A percentile compares a stretch with the other conserved stretches of the same genome.
Conservation (phyloP, 2,329 filamentous ascomycete species). For the Xylariaceae sp. region DNA sequence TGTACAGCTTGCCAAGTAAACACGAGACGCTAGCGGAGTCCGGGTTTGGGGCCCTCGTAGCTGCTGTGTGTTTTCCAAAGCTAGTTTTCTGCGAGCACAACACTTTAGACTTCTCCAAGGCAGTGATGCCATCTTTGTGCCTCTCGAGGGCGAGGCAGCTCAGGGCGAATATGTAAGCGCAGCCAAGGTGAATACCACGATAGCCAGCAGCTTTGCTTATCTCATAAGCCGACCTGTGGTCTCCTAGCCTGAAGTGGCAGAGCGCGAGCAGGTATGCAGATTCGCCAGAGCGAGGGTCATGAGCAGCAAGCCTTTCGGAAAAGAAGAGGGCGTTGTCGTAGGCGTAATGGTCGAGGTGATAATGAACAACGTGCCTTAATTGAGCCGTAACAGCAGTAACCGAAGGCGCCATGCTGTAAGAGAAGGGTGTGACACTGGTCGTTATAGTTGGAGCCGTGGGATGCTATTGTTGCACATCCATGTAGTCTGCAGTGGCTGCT, state of each 20-base stretch:
- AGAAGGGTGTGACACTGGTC: constrained; percentile 7
- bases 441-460: constrained; percentile 8
- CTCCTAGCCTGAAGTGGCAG: constrained; percentile 77
- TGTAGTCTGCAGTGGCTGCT: constrained; percentile 24
- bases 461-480: constrained; percentile 32
- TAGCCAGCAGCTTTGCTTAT: constrained; percentile 67
- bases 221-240: constrained; percentile 83
- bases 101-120: constrained; percentile 76
- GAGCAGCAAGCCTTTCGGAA: constrained; percentile 77
- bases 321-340: constrained; percentile 91
- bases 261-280: constrained; percentile 78
- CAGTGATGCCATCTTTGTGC: constrained; percentile 75
- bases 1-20: constrained; percentile 82
- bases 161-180: constrained; percentile 88
- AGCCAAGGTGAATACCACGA: constrained; percentile 74
- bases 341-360: constrained; percentile 83
- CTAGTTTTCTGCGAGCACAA: constrained; percentile 72
- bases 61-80: constrained; percentile 80
- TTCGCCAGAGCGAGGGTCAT: constrained; percentile 77
- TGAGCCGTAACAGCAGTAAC: constrained; percentile 47
- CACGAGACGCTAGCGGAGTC: constrained; percentile 82
- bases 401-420: constrained; percentile 48
- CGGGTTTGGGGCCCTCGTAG: constrained; percentile 67
- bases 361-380: constrained; percentile 58
- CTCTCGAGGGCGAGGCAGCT: constrained; percentile 76